Evolutionary conservation across 371 early-diverging fungal species (phyloP).

Genomic region (Lichtheimia hyalospora): DNA sequence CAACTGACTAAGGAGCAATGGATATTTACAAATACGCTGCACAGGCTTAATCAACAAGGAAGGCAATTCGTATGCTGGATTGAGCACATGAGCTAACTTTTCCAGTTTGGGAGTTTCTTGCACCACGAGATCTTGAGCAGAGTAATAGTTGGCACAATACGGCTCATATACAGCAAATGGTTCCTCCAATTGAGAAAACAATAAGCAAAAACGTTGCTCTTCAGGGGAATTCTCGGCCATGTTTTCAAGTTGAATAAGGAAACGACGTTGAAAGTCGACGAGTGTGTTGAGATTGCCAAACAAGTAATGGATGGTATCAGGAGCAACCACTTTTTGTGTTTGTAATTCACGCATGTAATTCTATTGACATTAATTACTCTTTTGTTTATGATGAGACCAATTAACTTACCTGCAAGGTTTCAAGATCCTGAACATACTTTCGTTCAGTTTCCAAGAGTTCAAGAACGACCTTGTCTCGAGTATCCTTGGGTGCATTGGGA

Average conservation of each 20-base stretch:
- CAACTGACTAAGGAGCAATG: slow-evolving; percentile 83
- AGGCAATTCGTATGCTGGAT: slow-evolving; percentile 83
- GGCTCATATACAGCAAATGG: slow-evolving; percentile 90
- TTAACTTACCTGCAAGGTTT: slow-evolving; percentile 72
- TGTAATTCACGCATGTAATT: slow-evolving; percentile 63
- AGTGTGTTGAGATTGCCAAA: slow-evolving; percentile 92
- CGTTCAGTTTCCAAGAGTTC: slow-evolving; percentile 94
- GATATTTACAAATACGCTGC: slow-evolving; percentile 97
- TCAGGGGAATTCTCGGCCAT: slow-evolving; percentile 66
- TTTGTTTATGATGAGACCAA: no score
- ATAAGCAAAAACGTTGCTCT: slow-evolving; percentile 86
- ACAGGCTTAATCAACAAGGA: slow-evolving; percentile 95
- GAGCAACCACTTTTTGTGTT: slow-evolving; percentile 59
- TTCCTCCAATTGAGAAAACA: slow-evolving; percentile 81
- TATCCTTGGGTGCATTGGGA: slow-evolving; percentile 69
- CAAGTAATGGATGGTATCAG: slow-evolving; percentile 74
- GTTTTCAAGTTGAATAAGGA: slow-evolving; percentile 89
- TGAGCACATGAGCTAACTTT: slow-evolving; percentile 68
- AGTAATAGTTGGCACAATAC: slow-evolving; percentile 89
- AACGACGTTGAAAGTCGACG: slow-evolving; percentile 96
- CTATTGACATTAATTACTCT: slow-evolving; percentile 14
- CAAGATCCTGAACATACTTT: slow-evolving; percentile 87
- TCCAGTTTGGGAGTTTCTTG: slow-evolving; percentile 54
- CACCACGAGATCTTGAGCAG: slow-evolving; percentile 65
- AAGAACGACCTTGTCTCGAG: slow-evolving; percentile 81